Evolutionary conservation across 345 rosid genomes (phyloP), one percentile per base, ranked within the genome.

Genomic region (Tarenaya hassleriana): DNA sequence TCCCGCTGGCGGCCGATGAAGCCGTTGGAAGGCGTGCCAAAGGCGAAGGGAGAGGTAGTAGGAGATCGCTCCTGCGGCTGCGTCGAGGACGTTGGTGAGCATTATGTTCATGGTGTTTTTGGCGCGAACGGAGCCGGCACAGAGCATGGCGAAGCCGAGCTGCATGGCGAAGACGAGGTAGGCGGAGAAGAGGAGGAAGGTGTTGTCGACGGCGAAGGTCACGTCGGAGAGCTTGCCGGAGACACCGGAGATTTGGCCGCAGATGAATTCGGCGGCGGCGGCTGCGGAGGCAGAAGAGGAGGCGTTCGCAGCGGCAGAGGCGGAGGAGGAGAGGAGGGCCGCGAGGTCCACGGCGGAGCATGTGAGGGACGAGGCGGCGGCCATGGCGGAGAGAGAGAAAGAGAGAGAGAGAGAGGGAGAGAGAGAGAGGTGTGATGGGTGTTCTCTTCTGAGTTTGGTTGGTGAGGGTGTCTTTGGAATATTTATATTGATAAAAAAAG

Each of bases 31-130:
- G 90, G 78, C 18, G 73, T 43, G 1, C 95, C 95, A 16, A 82
- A 86, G 61, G 95, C 95, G 13, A 86, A 75, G 8, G 91, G 82
- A 82, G 62, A 86, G 85, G 58, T 80, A 86, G 37, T 82, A 86
- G 7, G 82, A 79, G 40, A 86, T 67, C n/a, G 77, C 81, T 4
- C 95, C 85, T 4, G 88, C 75, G 0, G 90, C 85, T 0, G 91
- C 88, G 47, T 86, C 91, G 8, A 86, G 83, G 49, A 86, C 84
- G 47, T 80, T 86, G 1, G 84, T 79, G 41, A 85, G 76, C 90
- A 85, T 79, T 63, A 82, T 85, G 73, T 85, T 85, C 86, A 82
- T 86, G 64, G 87, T 75, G 76, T 82, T 86, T 59, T 86, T 82
- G 43, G 90, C 90, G 1, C 85, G 72, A 38, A 86, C 87, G 0